Evolutionary conservation across 441 rosid genomes (phyloP).

Genomic region (Oxalis stricta): DNA sequence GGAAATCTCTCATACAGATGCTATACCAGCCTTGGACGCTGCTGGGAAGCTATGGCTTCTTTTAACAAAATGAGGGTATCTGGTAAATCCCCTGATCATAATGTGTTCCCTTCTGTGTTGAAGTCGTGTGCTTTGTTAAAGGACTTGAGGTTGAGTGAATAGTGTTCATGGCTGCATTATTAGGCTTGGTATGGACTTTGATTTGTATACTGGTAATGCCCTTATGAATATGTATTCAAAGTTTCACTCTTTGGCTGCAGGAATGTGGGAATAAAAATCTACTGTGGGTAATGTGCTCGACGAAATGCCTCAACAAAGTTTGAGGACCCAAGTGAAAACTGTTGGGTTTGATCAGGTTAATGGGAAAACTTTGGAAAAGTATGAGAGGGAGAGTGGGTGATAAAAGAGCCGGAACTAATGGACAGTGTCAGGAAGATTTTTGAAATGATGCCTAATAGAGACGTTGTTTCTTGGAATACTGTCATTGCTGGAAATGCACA

Average conservation of each 20-base stretch:
- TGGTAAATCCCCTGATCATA: slow-evolving; percentile 44
- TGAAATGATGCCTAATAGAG: slow-evolving; percentile 37
- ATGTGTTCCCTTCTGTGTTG: slow-evolving; percentile 57
- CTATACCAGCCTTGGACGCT: slow-evolving; percentile 33
- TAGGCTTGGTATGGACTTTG: slow-evolving; percentile 46
- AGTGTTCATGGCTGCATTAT: slow-evolving; percentile 58
- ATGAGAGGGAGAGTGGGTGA: neutral
- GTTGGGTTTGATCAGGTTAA: neutral
- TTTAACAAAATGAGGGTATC: slow-evolving; percentile 45
- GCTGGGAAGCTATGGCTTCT: slow-evolving; percentile 24
- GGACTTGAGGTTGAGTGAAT: slow-evolving; percentile 57
- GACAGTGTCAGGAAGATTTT: slow-evolving; percentile 44
- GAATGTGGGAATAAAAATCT: neutral
- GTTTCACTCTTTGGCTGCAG: slow-evolving; percentile 8
- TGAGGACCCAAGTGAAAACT: neutral
- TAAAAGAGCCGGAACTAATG: slow-evolving; percentile 8
- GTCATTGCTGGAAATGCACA: slow-evolving; percentile 40
- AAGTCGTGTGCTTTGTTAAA: slow-evolving; percentile 41
- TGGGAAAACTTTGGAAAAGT: too few relatives aligned
- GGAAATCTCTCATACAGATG: slow-evolving; percentile 65
- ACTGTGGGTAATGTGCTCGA: slow-evolving; percentile 12
- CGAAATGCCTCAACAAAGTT: slow-evolving; percentile 24
- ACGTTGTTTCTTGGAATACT: slow-evolving; percentile 54
- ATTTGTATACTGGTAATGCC: slow-evolving; percentile 65
- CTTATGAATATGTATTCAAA: slow-evolving; percentile 73